Evolutionary conservation across 331 rosid genomes (phyloP).

Genomic region (Quercus phellos): DNA sequence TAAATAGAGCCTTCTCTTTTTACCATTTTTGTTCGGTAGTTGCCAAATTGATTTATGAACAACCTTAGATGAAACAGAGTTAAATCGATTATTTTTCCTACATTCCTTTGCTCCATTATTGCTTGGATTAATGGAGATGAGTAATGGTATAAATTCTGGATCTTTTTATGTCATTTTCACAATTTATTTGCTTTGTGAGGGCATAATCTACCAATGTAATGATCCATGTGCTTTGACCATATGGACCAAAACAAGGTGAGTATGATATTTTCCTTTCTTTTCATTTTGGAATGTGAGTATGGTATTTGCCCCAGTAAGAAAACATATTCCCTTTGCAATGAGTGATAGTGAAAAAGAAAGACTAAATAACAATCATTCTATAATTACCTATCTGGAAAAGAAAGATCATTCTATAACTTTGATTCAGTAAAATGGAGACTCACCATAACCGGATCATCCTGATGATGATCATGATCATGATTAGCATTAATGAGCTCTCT

Average conservation of each 20-base stretch:
- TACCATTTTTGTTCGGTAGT: too few relatives aligned
- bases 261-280: neutral
- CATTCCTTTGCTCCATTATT: too few relatives aligned
- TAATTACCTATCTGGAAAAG: neutral
- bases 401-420: neutral
- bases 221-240: constrained; percentile 42
- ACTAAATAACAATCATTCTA: neutral
- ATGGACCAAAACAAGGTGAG: constrained; percentile 38
- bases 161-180: too few relatives aligned
- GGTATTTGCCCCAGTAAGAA: constrained; percentile 1
- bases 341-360: neutral
- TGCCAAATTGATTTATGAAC: too few relatives aligned
- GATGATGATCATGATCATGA: constrained; percentile 18
- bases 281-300: neutral
- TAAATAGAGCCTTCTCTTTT: too few relatives aligned
- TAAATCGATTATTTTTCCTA: too few relatives aligned
- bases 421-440: neutral
- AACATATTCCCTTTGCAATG: neutral
- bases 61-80: too few relatives aligned
- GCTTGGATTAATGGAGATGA: too few relatives aligned
- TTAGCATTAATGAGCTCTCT: constrained; percentile 3
- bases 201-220: constrained; percentile 6
- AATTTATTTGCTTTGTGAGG: neutral
- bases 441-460: constrained; percentile 31
- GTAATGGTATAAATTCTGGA: too few relatives aligned